Evolutionary conservation across 768 basidiomycete genomes (phyloP), one percentile per base, ranked within the genome.

Genomic region (Lentinula boryana): DNA sequence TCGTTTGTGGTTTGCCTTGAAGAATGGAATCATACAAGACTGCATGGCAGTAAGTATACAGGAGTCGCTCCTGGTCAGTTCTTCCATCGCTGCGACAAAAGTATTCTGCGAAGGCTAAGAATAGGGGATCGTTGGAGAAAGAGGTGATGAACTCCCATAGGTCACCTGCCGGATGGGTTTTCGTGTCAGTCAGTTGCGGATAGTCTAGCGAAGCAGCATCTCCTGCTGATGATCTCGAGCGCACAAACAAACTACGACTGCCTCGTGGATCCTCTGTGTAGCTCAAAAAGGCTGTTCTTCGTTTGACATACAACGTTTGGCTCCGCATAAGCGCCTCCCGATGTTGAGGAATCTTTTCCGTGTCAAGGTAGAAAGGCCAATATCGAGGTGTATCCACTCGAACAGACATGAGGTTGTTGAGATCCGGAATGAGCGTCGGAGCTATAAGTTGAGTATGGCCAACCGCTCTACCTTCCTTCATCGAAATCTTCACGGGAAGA

Each of bases 181-280:
- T 84, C 7, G 83, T 81, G 62, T 87, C 83, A 9, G 83, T 86
- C 49, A 87, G 75, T 62, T 88, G 85, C 0, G 94, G 91, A 66
- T 93, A 90, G 68, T 98, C 95, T 15, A 95, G 81, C 0, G 84
- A 87, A 16, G 91, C 91, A 2, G 91, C 84, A 66, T 94, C 91
- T 2, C 92, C 92, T 4, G 87, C 84, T 33, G 91, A 89, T 13
- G 89, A 85, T 16, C 93, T 91, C 15, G 93, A 91, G 12, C 92
- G 86, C 9, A 95, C 88, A 66, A 95, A 95, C 10, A 97, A 79
- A 71, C 91, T 93, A 50, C 94, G 83, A 66, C 93, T 95, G 8
- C 96, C 96, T 64, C 91, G 85, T 0, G 97, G 93, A 71, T 98
- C 97, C 65, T 95, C 91, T 4, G 88, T 88, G 69, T 98, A 99